A percentile compares a stretch with the other conserved stretches of the same genome.
phyloP scores from a whole-genome alignment of 1,284 basidiomycete species.

The Leccinum proximum region DNA sequence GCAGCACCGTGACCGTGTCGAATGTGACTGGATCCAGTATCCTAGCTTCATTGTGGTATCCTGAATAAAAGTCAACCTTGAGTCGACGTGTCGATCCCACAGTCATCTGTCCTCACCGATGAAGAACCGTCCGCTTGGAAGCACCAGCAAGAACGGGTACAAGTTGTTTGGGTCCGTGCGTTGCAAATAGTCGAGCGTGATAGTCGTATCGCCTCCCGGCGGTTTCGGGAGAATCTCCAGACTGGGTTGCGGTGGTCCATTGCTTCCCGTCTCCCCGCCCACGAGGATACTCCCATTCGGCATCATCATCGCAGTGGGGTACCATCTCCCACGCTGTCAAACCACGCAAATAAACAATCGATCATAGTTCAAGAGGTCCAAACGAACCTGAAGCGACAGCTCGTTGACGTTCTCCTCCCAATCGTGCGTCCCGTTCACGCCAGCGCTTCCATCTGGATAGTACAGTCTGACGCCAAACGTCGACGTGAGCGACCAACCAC shows the following conservation, averaged over 20 bases:
- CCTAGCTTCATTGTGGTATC: conserved; percentile 79
- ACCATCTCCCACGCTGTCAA: conserved; percentile 59
- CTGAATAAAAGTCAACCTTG: conserved; percentile 29
- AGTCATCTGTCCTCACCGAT: conserved; percentile 41
- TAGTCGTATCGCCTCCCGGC: conserved; percentile 37
- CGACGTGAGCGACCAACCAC: conserved; percentile 64
- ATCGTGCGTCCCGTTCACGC: conserved; percentile 53
- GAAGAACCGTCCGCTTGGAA: conserved; percentile 65
- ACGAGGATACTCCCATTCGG: conserved; percentile 59
- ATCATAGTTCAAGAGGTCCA: neutral
- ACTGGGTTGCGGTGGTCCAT: conserved; percentile 59
- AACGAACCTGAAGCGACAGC: conserved; percentile 42
- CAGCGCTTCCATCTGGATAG: conserved; percentile 43
- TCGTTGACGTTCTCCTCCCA: conserved; percentile 48
- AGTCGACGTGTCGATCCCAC: neutral
- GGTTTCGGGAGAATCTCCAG: conserved; percentile 56
- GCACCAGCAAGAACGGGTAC: conserved; percentile 71
- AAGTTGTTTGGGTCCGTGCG: conserved; percentile 74
- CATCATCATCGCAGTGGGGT: conserved; percentile 63
- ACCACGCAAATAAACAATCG: neutral
- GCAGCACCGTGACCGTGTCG: conserved; percentile 53
- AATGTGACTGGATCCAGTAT: conserved; percentile 66
- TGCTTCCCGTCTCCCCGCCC: conserved; percentile 72
- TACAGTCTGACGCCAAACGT: conserved; percentile 67
- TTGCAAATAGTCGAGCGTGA: conserved; percentile 44